Conservation (phyloP, 768 basidiomycete genomes). For the Wakefieldia striispora region DNA sequence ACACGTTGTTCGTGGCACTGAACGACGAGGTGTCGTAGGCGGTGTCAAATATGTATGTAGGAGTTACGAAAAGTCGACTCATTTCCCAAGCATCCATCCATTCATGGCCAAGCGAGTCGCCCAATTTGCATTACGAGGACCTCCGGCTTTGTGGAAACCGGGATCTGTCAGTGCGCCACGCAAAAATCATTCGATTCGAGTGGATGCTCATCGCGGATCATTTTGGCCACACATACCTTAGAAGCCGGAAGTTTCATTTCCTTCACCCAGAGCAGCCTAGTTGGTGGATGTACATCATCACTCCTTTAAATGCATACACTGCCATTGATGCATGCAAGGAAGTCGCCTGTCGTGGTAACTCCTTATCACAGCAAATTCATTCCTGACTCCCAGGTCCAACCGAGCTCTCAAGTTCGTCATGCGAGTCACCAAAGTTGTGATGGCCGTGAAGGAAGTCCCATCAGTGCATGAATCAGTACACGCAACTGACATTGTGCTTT, state of each 20-base stretch:
- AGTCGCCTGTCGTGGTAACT: constrained; percentile 2
- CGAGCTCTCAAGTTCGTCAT: neutral
- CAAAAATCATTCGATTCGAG: neutral
- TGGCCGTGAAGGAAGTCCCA: neutral
- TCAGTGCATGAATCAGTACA: constrained; percentile 3
- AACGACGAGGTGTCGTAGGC: neutral
- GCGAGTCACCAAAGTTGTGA: neutral
- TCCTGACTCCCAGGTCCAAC: neutral
- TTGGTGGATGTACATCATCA: constrained; percentile 4
- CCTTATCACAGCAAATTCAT: neutral
- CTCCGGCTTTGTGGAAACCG: too few relatives aligned
- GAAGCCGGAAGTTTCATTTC: neutral
- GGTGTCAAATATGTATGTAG: neutral
- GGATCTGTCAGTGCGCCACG: too few relatives aligned
- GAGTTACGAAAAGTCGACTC: neutral
- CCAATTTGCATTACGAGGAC: too few relatives aligned
- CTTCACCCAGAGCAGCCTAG: neutral
- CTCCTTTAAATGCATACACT: constrained; percentile 12
- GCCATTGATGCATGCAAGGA: constrained; percentile 2
- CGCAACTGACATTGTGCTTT: constrained; percentile 11
- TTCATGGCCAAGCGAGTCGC: too few relatives aligned
- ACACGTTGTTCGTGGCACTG: neutral
- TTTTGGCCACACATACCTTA: neutral
- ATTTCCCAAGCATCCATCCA: too few relatives aligned
- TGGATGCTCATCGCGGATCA: constrained; percentile 1